Conservation (phyloP, 2,329 filamentous ascomycete species). For the Aspergillus caelatus region DNA sequence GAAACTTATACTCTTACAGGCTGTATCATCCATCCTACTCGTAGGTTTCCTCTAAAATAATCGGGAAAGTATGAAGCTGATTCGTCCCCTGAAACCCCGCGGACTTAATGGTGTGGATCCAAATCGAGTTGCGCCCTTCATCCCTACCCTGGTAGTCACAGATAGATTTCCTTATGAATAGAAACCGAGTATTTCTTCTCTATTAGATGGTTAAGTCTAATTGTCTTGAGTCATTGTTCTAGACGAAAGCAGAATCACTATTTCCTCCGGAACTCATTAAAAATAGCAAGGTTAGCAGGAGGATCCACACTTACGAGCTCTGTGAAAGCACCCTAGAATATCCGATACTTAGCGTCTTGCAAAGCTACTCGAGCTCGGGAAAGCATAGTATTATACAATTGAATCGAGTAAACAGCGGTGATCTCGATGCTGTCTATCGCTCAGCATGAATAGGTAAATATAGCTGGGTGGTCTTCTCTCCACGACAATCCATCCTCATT, state of each 20-base stretch:
- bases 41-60: not conserved
- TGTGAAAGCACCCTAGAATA: not conserved
- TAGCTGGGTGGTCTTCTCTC: not conserved
- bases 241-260: not conserved
- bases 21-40: not conserved
- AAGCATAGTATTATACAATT: not conserved
- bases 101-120: not conserved
- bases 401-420: not conserved
- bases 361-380: not conserved
- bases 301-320: not conserved
- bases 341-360: not conserved
- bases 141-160: not conserved
- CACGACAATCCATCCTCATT: too few species aligned
- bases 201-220: not conserved
- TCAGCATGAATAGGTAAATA: not conserved
- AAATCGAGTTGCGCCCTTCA: not conserved
- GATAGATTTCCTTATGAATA: too few species aligned
- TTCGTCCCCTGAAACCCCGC: not conserved
- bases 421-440: not conserved
- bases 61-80: not conserved
- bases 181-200: not conserved
- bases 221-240: not conserved
- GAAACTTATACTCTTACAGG: conserved; percentile 1
- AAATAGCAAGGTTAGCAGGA: not conserved
- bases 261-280: not conserved